Base-by-base conservation (phyloP, 2,329 filamentous ascomycete species). In the Ambrosiella xylebori region DNA sequence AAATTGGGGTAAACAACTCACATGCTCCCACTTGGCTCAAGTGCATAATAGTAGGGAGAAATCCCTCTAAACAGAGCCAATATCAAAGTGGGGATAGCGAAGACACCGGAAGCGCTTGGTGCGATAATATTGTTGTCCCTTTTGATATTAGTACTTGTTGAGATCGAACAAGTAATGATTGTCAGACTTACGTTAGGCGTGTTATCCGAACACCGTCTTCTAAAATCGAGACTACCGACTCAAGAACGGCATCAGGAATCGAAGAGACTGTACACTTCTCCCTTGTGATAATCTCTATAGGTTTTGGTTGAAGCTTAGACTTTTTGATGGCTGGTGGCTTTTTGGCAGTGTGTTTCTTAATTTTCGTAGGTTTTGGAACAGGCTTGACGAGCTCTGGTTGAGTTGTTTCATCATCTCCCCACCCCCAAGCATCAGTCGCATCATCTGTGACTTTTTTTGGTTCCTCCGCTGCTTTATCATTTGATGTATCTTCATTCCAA, bases 181-280 rank as follows among this genome's bases (percentile, higher is more conserved):
- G 36, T 56, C 2, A 35, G 50, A 67, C 71, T 65, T 70, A 73
- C 74, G 70, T 68, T 62, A 78, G 69, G 45, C 74, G 66, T 27
- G 80, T 79, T 52, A 91, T 71, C 0, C 73, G 74, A 8, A 79
- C 77, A 1, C 75, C 81, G 62, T 86, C 82, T 61, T 83, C 77
- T 61, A 79, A 68, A 36, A 84, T 76, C 11, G 73, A 66, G 19
- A 74, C 72, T 56, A 91, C 80, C 36, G 87, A 75, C 15, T 79
- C 75, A 17, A 90, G 74, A 11, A 97, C 81, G 3, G 83, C 80
- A 61, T 88, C 84, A 0, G 93, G 91, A 68, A 96, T 85, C 1
- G 86, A 85, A 0, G 91, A 96, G 56, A 95, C 86, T 60, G 83
- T 86, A 68, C 95, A 98, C 1, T 79, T 86, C 70, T 98, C 93